Evolutionary conservation across 768 basidiomycete genomes (phyloP).

Genomic region (Artomyces pyxidatus): DNA sequence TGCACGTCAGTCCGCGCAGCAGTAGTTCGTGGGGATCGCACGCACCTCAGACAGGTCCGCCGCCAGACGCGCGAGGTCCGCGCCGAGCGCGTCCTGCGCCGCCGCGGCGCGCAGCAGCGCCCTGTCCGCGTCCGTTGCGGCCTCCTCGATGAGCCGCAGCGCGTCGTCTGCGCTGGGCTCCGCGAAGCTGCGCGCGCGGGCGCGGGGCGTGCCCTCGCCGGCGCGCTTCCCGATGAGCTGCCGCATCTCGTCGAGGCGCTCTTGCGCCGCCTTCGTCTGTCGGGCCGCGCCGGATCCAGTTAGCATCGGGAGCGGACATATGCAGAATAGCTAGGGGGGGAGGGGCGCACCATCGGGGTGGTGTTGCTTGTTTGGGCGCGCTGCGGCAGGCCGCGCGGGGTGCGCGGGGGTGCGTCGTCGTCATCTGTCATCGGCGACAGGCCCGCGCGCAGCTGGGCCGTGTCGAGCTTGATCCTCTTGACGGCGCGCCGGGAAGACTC

Average conservation of each 20-base stretch:
- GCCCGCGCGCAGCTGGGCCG: constrained; percentile 31
- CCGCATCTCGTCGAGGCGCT: constrained; percentile 79
- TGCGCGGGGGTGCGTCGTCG: constrained; percentile 27
- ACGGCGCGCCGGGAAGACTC: constrained; percentile 61
- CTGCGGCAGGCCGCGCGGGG: constrained; percentile 44
- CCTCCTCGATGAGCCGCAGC: constrained; percentile 40
- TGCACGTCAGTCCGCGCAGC: neutral
- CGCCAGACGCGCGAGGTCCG: constrained; percentile 40
- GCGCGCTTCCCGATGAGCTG: constrained; percentile 58
- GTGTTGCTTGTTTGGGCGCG: constrained; percentile 32
- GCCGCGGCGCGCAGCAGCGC: constrained; percentile 42
- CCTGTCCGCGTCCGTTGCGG: constrained; percentile 51
- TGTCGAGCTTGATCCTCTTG: constrained; percentile 69
- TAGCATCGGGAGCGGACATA: neutral
- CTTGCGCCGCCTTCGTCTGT: constrained; percentile 68
- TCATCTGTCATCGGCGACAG: constrained; percentile 12
- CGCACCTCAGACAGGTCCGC: constrained; percentile 53
- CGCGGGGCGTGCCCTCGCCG: constrained; percentile 36
- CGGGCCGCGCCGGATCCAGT: too few relatives aligned
- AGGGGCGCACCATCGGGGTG: constrained; percentile 31
- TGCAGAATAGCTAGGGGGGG: constrained; percentile 2
- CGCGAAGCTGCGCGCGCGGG: constrained; percentile 16
- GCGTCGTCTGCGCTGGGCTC: constrained; percentile 27
- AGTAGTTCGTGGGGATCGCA: neutral
- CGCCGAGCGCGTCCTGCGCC: constrained; percentile 48